Percentiles rank a stretch among this genome's conserved stretches.
These are phyloP conservation scores for Cladochytrium tenue DNA, from an alignment of 371 early-diverging fungal species.

Conservation along the genomic window DNA sequence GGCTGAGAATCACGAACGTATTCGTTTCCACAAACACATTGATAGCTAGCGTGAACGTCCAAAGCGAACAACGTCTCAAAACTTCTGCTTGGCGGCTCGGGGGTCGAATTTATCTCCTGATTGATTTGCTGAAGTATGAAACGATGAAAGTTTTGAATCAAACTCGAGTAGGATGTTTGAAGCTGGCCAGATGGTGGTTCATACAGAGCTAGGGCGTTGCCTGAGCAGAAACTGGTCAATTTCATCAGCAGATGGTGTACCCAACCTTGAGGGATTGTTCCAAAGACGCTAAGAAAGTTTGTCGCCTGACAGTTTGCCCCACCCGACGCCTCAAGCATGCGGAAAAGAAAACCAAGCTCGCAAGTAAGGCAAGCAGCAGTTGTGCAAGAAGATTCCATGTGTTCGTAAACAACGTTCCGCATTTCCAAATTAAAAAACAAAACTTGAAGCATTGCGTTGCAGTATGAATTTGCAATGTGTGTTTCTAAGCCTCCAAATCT, in stretches of 20 bases:
- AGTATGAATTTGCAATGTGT: conserved; percentile 83
- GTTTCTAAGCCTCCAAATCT: conserved; percentile 86
- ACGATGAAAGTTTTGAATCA: conserved; percentile 84
- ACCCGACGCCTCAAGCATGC: conserved; percentile 84
- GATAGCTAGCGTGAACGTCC: conserved; percentile 59
- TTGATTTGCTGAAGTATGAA: conserved; percentile 75
- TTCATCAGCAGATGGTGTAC: not conserved
- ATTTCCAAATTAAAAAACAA: conserved; percentile 71
- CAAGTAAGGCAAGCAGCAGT: conserved; percentile 81
- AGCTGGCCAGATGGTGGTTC: too few relatives aligned
- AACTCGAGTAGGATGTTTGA: not conserved
- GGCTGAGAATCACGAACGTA: conserved; percentile 65
- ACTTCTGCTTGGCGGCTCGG: conserved; percentile 57
- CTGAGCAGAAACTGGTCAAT: too few relatives aligned
- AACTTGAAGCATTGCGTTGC: conserved; percentile 86
- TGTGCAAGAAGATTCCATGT: conserved; percentile 69
- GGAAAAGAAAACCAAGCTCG: conserved; percentile 88
- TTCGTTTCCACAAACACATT: conserved; percentile 67
- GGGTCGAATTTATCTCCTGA: conserved; percentile 7
- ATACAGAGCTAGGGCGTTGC: too few relatives aligned
- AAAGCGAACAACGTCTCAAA: conserved; percentile 70
- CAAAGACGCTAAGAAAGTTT: conserved; percentile 82
- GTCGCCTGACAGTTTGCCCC: conserved; percentile 94
- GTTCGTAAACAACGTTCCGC: conserved; percentile 68
- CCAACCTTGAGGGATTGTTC: conserved; percentile 68